Conservation (phyloP, 768 basidiomycete species). For the Cystofilobasidium bisporidii region DNA sequence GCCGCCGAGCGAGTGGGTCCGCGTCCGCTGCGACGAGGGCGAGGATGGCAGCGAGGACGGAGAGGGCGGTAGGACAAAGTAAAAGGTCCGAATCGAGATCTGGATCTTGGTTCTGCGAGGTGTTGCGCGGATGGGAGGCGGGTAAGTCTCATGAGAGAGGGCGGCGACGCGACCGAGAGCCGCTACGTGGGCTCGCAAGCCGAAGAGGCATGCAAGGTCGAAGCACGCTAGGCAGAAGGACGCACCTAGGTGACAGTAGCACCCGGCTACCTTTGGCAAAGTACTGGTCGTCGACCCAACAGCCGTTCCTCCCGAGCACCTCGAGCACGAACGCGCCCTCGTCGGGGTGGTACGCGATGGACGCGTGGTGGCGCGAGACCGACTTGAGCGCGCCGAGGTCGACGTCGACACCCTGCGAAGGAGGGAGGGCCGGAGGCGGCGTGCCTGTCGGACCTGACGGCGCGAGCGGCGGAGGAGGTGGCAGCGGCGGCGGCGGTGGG, state of each 20-base stretch:
- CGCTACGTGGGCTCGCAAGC: too few species aligned
- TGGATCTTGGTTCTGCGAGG: slow-evolving; percentile 76
- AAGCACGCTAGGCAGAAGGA: too few species aligned
- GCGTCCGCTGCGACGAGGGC: not conserved
- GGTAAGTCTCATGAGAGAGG: not conserved
- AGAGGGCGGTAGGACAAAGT: slow-evolving; percentile 81
- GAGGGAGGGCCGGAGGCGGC: not conserved
- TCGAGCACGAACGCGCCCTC: slow-evolving; percentile 78
- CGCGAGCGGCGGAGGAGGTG: not conserved
- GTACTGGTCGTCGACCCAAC: slow-evolving; percentile 98
- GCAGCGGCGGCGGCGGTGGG: too few species aligned
- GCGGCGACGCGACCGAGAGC: not conserved
- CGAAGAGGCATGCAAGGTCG: too few species aligned
- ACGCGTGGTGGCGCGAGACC: slow-evolving; percentile 91
- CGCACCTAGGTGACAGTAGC: slow-evolving; percentile 72
- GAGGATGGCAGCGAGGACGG: not conserved
- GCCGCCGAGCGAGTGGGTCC: not conserved
- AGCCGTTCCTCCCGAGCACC: slow-evolving; percentile 92
- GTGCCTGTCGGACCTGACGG: not conserved
- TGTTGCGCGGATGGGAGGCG: not conserved
- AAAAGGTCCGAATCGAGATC: slow-evolving; percentile 93
- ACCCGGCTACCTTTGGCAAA: slow-evolving; percentile 75
- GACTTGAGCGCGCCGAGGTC: slow-evolving; percentile 95
- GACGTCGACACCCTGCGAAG: slow-evolving; percentile 40
- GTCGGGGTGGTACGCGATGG: slow-evolving; percentile 86